Base-by-base conservation (phyloP, 352 stramenopile genomes). In the Globisporangium heterothallicum region DNA sequence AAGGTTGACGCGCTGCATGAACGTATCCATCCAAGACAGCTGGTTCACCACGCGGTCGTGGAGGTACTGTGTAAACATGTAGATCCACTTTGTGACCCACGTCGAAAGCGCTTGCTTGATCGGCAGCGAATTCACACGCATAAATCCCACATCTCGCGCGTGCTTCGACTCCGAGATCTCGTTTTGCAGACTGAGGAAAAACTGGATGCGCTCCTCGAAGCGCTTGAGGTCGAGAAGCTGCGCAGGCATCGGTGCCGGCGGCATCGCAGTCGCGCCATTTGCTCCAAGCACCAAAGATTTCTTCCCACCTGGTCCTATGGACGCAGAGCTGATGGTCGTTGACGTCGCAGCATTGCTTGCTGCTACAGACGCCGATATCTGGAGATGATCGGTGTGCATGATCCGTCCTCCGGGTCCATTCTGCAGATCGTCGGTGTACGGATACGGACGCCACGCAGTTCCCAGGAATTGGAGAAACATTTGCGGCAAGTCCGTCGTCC, bases 41-140 rank as follows among this genome's bases (percentile, higher is more conserved):
- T 92, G 75, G 41, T 78, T 83, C 22, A 92, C 72, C 2, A 97
- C 84, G 38, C 89, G 75, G 42, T 96, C 80, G 48, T 97, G 88
- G 0, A 98, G 64, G 57, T 94, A 97, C 54, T 97, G 84, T 4
- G 90, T 97, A 55, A 97, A 97, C 27, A 96, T 71, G 53, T 97
- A 97, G 29, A 97, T 91, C 92, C 92, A 98, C 46, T 98, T 98
- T 6, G 90, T 97, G 1, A 96, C 88, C 86, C 90, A 98, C 12
- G 92, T 97, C 2, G 78, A 87, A 25, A 98, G 70, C 16, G 92
- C 89, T 46, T 98, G 92, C 59, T 98, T 97, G 57, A 97, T 95
- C n/a, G 90, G 92, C 36, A 97, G 78, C 9, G 86, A 85, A 54
- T 97, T 97, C 1, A 98, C 81, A 18, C 86, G 84, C 41, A 98